Base-by-base conservation (phyloP, 768 basidiomycete genomes). In the Trichaptum fuscoviolaceum region DNA sequence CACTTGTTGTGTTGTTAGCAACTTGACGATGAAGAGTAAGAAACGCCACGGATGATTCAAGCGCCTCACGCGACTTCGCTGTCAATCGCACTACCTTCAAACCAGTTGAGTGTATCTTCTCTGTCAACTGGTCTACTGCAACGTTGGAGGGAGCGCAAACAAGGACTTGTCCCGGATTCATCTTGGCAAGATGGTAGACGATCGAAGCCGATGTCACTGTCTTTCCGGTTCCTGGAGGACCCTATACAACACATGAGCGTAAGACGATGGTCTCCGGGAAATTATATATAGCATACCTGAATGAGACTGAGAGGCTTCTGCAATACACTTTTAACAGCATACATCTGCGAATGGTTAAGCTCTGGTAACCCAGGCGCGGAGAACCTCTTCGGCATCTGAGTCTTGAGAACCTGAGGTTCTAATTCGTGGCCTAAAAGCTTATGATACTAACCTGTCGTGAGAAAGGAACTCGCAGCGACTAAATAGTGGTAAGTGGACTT, bases 71-170 rank as follows among this genome's bases (percentile, higher is more conserved):
- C 5, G 96, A 98, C 76, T 99, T 99, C 67, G 97, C 97, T 0
- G 97, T 97, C 26, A 99, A 83, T 58, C 97, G 94, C 62, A 99
- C 97, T 69, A 97, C 97, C 77, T 99, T 99, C 70, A 99, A 83
- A 0, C 97, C 96, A n/a, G 97, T 98, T n/a, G 89, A 82, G 74
- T 99, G 97, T 68, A 99, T 98, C 82, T 99, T 99, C 79, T 99
- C 97, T 24, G 96, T 97, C 65, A 99, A 87, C 75, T 99, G 97
- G 74, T 99, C 97, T 67, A 99, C 97, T 60, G 97, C 97, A 71
- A 99, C 97, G 78, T 99, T 99, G 64, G 96, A 99, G 0, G 97
- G 97, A 8, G 97, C 97, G 75, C 95, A 96, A 69, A 99, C 97
- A 63, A 99, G 92, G 57, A 99, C 97, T 78, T 99, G 97, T 63